Evolutionary conservation across 176 grass and related monocot genomes (phyloP).

Genomic region (Ensete glaucum): DNA sequence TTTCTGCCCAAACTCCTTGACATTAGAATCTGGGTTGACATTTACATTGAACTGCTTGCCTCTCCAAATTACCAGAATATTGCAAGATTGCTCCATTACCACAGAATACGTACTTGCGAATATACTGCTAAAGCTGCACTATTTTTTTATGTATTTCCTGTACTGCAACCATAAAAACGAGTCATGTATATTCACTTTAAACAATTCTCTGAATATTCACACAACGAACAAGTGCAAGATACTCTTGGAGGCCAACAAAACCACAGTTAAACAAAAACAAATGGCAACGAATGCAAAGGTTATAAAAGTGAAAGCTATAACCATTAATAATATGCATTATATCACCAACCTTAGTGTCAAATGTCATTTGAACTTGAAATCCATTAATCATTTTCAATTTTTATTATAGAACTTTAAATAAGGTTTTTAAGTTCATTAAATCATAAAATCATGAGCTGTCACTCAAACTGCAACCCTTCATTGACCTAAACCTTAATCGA

Average conservation of each 20-base stretch:
- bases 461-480: too few species aligned
- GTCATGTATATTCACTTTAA: neutral
- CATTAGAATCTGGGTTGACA: constrained; percentile 48
- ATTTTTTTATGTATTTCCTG: neutral
- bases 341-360: too few species aligned
- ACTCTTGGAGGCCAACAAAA: neutral
- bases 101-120: neutral
- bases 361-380: too few species aligned
- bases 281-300: too few species aligned
- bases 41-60: constrained; percentile 59
- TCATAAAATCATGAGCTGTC: too few species aligned
- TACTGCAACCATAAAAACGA: neutral
- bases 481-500: too few species aligned
- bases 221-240: neutral
- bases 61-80: constrained; percentile 72
- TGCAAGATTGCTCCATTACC: constrained; percentile 43
- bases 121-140: neutral
- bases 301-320: too few species aligned
- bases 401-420: too few species aligned
- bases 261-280: neutral
- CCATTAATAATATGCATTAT: too few species aligned
- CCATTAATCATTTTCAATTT: too few species aligned
- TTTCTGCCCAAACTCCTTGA: constrained; percentile 72
- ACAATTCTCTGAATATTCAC: neutral
- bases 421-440: too few species aligned